phyloP scores from a whole-genome alignment of 257 asterid species.

The Ballota nigra region DNA sequence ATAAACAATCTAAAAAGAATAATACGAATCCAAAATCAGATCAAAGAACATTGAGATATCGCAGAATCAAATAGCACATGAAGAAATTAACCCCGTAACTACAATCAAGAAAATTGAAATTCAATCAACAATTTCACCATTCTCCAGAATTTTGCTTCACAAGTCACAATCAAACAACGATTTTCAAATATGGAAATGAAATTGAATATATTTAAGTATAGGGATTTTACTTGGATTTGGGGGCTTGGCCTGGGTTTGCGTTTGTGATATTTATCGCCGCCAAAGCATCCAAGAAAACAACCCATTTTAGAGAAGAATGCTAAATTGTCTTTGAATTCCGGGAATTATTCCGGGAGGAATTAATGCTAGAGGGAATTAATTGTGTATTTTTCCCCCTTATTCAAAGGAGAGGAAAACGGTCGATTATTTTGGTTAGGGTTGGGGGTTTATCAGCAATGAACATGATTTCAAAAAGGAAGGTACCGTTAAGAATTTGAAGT shows the following conservation, averaged over 20 bases:
- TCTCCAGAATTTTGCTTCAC: background rate
- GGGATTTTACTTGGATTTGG: slow-evolving; percentile 17
- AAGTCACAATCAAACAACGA: background rate
- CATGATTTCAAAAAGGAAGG: background rate
- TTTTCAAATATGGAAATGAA: background rate
- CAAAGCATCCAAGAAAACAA: slow-evolving; percentile 38
- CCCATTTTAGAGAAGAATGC: slow-evolving; percentile 22
- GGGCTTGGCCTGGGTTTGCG: slow-evolving; percentile 15
- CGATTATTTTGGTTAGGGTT: background rate
- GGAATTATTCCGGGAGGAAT: background rate
- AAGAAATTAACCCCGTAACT: background rate
- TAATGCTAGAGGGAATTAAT: background rate
- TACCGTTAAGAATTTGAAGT: background rate
- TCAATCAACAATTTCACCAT: background rate
- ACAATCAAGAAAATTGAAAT: background rate
- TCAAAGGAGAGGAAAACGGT: background rate
- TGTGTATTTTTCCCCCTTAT: background rate
- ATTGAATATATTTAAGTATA: background rate
- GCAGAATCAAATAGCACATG: background rate
- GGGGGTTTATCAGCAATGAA: background rate
- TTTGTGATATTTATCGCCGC: slow-evolving; percentile 19
- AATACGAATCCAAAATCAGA: background rate
- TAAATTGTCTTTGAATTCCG: slow-evolving; percentile 11
- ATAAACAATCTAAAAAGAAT: background rate
- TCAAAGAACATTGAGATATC: background rate